Conservation (phyloP, 495 filamentous ascomycete species). For the Oidiodendron maius region DNA sequence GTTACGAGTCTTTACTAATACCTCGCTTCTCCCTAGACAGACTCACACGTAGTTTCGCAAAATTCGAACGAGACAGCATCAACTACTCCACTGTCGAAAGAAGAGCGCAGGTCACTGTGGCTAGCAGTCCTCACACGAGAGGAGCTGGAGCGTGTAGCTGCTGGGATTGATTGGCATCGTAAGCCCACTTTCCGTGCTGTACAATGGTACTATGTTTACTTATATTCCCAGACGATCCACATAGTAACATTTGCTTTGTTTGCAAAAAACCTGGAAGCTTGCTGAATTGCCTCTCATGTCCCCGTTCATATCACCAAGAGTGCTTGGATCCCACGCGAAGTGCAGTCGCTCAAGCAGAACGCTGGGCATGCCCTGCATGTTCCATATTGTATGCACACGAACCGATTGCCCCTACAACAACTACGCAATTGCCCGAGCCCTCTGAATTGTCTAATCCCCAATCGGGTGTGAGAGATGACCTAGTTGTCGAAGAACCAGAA, state of each 20-base stretch:
- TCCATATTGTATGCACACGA: not conserved
- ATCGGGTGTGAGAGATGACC: too few species aligned
- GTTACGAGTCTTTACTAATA: too few species aligned
- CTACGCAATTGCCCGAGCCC: not conserved
- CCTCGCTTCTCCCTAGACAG: too few species aligned
- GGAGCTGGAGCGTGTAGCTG: not conserved
- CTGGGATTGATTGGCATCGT: not conserved
- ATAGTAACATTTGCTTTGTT: not conserved
- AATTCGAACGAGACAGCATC: too few species aligned
- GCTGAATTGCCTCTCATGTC: not conserved
- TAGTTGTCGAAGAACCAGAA: too few species aligned
- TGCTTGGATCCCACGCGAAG: not conserved
- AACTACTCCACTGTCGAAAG: too few species aligned
- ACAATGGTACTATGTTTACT: not conserved
- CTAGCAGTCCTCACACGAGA: not conserved
- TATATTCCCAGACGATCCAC: not conserved
- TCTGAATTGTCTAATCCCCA: too few species aligned
- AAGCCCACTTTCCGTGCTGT: not conserved
- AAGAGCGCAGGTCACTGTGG: conserved; percentile 27
- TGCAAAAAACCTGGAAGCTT: not conserved
- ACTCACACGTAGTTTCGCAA: too few species aligned
- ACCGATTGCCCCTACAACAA: not conserved
- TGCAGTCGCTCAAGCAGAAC: not conserved
- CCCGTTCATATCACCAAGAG: not conserved
- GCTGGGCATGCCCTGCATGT: not conserved